Evolutionary conservation across 768 basidiomycete species (phyloP).

Genomic region (Russula brevipes): DNA sequence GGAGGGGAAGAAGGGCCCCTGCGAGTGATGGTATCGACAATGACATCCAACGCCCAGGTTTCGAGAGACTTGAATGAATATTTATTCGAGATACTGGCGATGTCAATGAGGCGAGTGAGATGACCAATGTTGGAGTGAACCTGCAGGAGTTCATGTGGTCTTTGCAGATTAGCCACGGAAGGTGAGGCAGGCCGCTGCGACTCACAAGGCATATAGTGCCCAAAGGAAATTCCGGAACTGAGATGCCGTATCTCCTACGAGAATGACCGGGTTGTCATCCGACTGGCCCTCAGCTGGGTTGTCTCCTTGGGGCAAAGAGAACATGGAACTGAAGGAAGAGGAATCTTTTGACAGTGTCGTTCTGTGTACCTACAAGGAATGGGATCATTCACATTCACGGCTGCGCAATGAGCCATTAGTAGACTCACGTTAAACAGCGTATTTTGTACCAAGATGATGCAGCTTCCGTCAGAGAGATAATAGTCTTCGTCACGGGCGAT

Average conservation of each 20-base stretch:
- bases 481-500: conserved; percentile 22
- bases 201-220: conserved; percentile 73
- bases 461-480: conserved; percentile 25
- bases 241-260: conserved; percentile 54
- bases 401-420: background rate
- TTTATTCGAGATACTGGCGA: conserved; percentile 64
- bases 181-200: background rate
- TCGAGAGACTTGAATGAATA: conserved; percentile 71
- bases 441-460: conserved; percentile 24
- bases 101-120: conserved; percentile 51
- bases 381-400: background rate
- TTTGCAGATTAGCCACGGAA: conserved; percentile 28
- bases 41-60: conserved; percentile 69
- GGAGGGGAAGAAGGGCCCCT: conserved; percentile 49
- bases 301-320: conserved; percentile 58
- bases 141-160: conserved; percentile 56
- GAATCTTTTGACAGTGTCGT: conserved; percentile 49
- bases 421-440: conserved; percentile 23
- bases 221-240: conserved; percentile 73
- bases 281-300: conserved; percentile 50
- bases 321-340: conserved; percentile 62
- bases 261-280: conserved; percentile 59
- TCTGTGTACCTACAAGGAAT: conserved; percentile 21
- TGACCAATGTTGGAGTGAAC: conserved; percentile 47
- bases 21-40: conserved; percentile 60